Conservation (phyloP, 108 stramenopile species). For the Pseudonitzschia multistriata region DNA sequence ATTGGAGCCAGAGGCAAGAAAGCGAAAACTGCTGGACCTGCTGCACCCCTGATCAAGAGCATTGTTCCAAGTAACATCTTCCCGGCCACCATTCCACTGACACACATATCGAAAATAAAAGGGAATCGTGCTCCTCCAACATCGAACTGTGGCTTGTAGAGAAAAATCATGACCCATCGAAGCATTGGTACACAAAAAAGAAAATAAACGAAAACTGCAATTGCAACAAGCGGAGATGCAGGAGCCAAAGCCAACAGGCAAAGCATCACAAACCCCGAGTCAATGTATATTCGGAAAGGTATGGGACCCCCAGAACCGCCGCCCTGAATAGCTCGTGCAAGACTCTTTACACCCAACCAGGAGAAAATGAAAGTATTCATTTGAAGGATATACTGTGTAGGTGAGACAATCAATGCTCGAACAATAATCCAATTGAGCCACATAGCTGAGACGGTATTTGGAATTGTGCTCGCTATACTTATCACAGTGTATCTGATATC, state of each 20-base stretch:
- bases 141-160: constrained; percentile 82
- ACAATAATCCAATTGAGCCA: constrained; percentile 93
- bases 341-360: constrained; percentile 44
- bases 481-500: constrained; percentile 41
- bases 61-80: constrained; percentile 47
- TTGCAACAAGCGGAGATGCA: constrained; percentile 75
- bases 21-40: constrained; percentile 71
- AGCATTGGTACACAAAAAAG: constrained; percentile 64
- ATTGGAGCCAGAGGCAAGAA: constrained; percentile 64
- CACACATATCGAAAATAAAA: constrained; percentile 72
- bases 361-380: constrained; percentile 73
- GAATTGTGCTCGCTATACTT: constrained; percentile 61
- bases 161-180: constrained; percentile 70
- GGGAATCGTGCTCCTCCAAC: constrained; percentile 79
- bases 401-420: constrained; percentile 55
- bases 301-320: constrained; percentile 73
- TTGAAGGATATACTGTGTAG: constrained; percentile 78
- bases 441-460: constrained; percentile 53
- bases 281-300: constrained; percentile 83
- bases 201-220: constrained; percentile 73
- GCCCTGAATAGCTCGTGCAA: constrained; percentile 28
- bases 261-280: constrained; percentile 78
- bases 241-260: constrained; percentile 75
- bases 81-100: constrained; percentile 65
- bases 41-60: constrained; percentile 57